A percentile compares a stretch with the other conserved stretches of the same genome.
These are phyloP conservation scores for Alloascoidea africana DNA, from an alignment of 805 yeast species.

Conservation along the genomic window DNA sequence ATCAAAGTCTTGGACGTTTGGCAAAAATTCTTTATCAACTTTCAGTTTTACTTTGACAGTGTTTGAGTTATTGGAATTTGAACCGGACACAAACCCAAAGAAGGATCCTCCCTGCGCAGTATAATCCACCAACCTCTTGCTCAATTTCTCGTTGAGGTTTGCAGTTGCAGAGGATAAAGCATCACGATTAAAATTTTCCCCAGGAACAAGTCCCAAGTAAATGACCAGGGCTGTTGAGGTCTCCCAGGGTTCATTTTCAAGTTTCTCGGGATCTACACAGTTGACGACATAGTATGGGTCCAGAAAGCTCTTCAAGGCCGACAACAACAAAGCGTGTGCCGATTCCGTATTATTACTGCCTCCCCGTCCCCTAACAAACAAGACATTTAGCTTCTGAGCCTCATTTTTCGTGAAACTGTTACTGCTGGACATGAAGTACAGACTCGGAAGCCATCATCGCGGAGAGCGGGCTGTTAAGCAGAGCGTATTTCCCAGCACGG, in stretches of 20 bases:
- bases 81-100: slow-evolving; percentile 93
- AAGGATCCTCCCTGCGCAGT: slow-evolving; percentile 69
- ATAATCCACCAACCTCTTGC: slow-evolving; percentile 39
- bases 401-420: no score
- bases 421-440: no score
- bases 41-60: slow-evolving; percentile 71
- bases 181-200: no score
- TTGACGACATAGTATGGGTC: slow-evolving; percentile 85
- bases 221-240: slow-evolving; percentile 65
- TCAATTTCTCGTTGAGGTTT: slow-evolving; percentile 53
- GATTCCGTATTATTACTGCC: no score
- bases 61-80: slow-evolving; percentile 56
- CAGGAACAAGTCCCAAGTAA: slow-evolving; percentile 92
- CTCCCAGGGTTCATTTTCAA: slow-evolving; percentile 81
- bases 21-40: slow-evolving; percentile 46
- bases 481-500: no score
- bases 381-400: no score
- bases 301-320: slow-evolving; percentile 51
- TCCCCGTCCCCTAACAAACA: no score
- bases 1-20: no score
- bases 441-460: no score
- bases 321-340: no score
- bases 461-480: no score
- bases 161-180: slow-evolving; percentile 49
- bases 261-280: slow-evolving; percentile 43